Conservation (phyloP, 208 protist species). For the Leishmania martiniquensis region DNA sequence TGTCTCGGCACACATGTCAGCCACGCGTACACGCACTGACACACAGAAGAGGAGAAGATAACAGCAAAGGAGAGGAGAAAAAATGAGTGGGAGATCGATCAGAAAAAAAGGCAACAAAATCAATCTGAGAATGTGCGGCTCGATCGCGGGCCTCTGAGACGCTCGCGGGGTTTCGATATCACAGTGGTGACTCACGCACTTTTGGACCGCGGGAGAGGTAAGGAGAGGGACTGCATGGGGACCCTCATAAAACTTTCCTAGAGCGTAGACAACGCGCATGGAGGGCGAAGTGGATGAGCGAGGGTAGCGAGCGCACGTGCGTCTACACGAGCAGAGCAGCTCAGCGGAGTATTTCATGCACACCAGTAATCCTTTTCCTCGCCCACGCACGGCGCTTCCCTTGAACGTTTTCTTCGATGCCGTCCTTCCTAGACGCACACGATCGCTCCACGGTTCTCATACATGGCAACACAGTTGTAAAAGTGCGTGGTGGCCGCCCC, state of each 20-base stretch:
- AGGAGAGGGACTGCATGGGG: too few relatives aligned
- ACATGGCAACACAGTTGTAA: conserved; percentile 72
- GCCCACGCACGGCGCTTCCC: too few relatives aligned
- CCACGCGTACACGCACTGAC: neutral
- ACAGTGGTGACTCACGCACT: too few relatives aligned
- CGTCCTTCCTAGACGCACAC: conserved; percentile 25
- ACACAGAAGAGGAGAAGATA: neutral
- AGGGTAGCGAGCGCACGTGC: neutral
- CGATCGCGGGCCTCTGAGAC: too few relatives aligned
- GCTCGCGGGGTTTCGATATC: too few relatives aligned
- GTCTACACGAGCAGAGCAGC: neutral
- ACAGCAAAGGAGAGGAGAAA: neutral
- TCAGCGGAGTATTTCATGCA: neutral
- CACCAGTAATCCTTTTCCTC: neutral
- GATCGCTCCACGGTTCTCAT: conserved; percentile 44
- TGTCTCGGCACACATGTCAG: neutral
- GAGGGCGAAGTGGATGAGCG: neutral
- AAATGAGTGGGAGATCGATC: too few relatives aligned
- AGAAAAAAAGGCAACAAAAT: too few relatives aligned
- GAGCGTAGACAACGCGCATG: too few relatives aligned
- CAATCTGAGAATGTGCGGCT: too few relatives aligned
- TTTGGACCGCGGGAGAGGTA: too few relatives aligned
- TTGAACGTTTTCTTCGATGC: neutral
- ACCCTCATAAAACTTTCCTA: too few relatives aligned
- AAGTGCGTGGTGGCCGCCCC: conserved; percentile 75